phyloP scores from a whole-genome alignment of 1,139 yeast genomes.

The Petasospora fabianii region DNA sequence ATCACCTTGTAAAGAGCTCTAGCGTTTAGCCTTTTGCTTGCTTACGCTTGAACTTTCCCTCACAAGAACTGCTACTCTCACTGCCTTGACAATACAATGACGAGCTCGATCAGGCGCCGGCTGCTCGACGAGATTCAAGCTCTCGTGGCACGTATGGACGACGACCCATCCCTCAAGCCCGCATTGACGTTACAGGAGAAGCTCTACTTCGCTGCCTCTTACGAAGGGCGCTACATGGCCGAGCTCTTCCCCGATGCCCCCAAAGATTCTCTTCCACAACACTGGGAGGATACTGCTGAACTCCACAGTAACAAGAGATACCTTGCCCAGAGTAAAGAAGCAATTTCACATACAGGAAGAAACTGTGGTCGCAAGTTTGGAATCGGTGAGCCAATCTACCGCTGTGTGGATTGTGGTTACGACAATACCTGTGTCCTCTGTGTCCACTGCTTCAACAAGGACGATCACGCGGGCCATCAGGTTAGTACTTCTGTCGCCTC shows the following conservation, averaged over 20 bases:
- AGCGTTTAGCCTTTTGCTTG: too few relatives aligned
- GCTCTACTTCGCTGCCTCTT: constrained; percentile 14
- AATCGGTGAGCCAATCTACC: constrained; percentile 59
- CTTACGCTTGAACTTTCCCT: too few relatives aligned
- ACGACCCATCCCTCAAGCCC: constrained; percentile 1
- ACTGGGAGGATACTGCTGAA: constrained; percentile 6
- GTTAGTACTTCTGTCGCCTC: constrained; percentile 50
- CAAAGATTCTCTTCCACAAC: constrained; percentile 1
- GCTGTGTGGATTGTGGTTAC: constrained; percentile 65
- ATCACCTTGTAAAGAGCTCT: too few relatives aligned
- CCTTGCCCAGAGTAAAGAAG: constrained; percentile 8
- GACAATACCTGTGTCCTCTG: constrained; percentile 78
- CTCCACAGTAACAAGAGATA: constrained; percentile 1
- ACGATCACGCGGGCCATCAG: constrained; percentile 62
- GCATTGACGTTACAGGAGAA: constrained; percentile 5
- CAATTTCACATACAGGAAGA: constrained; percentile 40
- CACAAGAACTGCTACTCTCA: too few relatives aligned
- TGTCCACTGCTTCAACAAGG: constrained; percentile 61
- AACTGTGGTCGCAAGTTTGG: constrained; percentile 63
- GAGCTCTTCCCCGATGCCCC: constrained; percentile 13
- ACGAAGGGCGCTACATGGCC: constrained; percentile 11
- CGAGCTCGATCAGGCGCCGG: constrained; percentile 3
- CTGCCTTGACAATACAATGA: too few relatives aligned
- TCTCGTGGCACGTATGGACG: constrained; percentile 8
- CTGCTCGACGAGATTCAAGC: constrained; percentile 6